Conservation (phyloP, 2,329 filamentous ascomycete genomes). For the Pezicula neosporulosa region DNA sequence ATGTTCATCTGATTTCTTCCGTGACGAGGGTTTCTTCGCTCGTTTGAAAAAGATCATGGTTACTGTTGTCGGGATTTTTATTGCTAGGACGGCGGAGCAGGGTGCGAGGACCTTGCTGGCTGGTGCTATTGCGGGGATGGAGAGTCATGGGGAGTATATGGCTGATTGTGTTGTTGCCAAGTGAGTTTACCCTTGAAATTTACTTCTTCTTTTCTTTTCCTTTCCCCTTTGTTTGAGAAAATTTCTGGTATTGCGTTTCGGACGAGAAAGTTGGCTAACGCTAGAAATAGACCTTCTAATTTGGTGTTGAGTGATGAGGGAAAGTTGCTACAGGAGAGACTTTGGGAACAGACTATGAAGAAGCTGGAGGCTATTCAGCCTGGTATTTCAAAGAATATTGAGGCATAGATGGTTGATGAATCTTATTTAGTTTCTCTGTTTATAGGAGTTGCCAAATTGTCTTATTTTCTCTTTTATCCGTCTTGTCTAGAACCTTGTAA, state of each 20-base stretch:
- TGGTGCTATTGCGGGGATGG: constrained; percentile 36
- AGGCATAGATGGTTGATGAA: no score
- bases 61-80: constrained; percentile 25
- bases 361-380: constrained; percentile 39
- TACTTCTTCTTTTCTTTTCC: not conserved
- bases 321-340: constrained; percentile 27
- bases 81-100: constrained; percentile 41
- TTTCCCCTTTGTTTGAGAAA: not conserved
- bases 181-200: constrained; percentile 1
- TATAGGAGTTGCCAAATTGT: no score
- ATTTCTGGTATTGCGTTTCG: constrained; percentile 8
- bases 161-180: constrained; percentile 27
- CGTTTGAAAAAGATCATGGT: constrained; percentile 4
- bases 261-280: no score
- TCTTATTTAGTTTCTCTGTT: no score
- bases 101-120: constrained; percentile 37
- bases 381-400: constrained; percentile 32
- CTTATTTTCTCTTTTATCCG: no score
- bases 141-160: constrained; percentile 44
- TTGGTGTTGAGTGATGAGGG: constrained; percentile 38
- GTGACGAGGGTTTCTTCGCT: constrained; percentile 26
- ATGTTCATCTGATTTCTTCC: constrained; percentile 42
- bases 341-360: constrained; percentile 38
- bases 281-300: constrained; percentile 16
- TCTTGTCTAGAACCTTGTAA: no score